phyloP scores from a whole-genome alignment of 1,284 basidiomycete species.

The Apiotrichum veenhuisii region DNA sequence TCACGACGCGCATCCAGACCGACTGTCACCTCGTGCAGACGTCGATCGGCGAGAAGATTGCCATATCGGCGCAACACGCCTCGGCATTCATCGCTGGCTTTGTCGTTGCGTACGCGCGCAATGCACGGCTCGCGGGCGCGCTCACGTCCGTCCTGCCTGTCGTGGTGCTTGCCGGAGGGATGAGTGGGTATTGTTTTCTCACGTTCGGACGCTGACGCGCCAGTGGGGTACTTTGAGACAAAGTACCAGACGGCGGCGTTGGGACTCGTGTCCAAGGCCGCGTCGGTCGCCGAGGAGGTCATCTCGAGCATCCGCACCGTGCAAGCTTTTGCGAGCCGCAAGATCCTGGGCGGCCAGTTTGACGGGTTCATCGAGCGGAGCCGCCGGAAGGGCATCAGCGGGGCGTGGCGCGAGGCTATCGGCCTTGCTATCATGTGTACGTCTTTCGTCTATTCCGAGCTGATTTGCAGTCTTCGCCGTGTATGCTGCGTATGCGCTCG shows the following conservation, averaged over 20 bases:
- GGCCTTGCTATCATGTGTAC: constrained; percentile 67
- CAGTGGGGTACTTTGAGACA: constrained; percentile 33
- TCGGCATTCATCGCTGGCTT: constrained; percentile 70
- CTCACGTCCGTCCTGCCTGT: constrained; percentile 83
- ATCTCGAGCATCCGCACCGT: constrained; percentile 59
- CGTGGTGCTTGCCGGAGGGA: constrained; percentile 67
- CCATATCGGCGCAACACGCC: constrained; percentile 49
- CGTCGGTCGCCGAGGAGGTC: constrained; percentile 88
- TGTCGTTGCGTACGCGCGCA: constrained; percentile 56
- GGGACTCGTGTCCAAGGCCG: constrained; percentile 73
- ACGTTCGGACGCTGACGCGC: too few species aligned
- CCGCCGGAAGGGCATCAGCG: constrained; percentile 60
- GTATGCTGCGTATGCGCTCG: constrained; percentile 55
- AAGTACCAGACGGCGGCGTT: constrained; percentile 55
- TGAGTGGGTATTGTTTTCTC: constrained; percentile 6
- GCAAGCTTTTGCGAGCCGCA: constrained; percentile 86
- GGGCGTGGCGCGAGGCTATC: constrained; percentile 62
- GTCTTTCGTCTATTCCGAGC: constrained; percentile 52
- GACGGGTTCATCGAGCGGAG: constrained; percentile 61
- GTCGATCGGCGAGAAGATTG: constrained; percentile 84
- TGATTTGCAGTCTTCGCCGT: too few species aligned
- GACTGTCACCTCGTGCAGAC: constrained; percentile 69
- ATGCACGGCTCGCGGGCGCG: constrained; percentile 84
- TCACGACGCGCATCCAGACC: constrained; percentile 90
- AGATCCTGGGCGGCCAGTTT: constrained; percentile 64